A percentile compares a stretch with the other conserved stretches of the same genome.
These are phyloP conservation scores for Berberis thunbergii DNA, from an alignment of 164 flowering plant species.

Conservation along the genomic window DNA sequence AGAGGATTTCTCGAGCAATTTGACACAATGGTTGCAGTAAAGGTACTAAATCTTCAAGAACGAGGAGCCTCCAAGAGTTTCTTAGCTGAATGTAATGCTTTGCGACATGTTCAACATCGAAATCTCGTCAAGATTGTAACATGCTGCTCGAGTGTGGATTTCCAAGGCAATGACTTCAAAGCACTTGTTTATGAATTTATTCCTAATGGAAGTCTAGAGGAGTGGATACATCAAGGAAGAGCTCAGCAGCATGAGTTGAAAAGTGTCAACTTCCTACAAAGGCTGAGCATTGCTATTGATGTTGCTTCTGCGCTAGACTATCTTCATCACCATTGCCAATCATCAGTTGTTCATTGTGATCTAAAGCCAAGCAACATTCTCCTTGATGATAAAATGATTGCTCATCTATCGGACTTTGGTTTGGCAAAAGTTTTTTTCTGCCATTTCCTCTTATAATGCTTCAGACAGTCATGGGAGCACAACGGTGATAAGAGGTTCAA, in stretches of 20 bases:
- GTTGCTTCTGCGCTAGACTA: constrained; percentile 2
- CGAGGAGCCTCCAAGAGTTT: constrained; percentile 5
- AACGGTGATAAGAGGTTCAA: neutral
- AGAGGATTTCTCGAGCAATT: constrained; percentile 16
- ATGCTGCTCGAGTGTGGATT: neutral
- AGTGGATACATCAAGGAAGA: neutral
- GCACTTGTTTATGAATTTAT: neutral
- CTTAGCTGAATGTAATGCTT: neutral
- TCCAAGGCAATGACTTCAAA: constrained; percentile 1
- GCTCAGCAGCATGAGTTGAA: neutral
- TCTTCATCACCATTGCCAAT: neutral
- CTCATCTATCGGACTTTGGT: constrained; percentile 1
- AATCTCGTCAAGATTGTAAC: neutral
- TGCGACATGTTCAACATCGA: neutral
- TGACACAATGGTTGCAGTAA: constrained; percentile 1
- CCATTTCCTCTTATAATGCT: neutral
- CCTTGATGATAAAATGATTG: neutral
- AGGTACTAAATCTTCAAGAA: constrained; percentile 2
- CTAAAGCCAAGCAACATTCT: constrained; percentile 1
- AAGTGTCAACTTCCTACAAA: neutral
- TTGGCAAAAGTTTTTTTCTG: neutral
- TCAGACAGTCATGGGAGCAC: neutral
- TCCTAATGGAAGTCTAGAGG: neutral
- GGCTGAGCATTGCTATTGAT: neutral
- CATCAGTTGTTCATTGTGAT: constrained; percentile 4